A percentile compares a stretch with the other conserved stretches of the same genome.
Conservation (phyloP, 371 early-diverging fungal genomes). For the Rhizopus stolonifer region DNA sequence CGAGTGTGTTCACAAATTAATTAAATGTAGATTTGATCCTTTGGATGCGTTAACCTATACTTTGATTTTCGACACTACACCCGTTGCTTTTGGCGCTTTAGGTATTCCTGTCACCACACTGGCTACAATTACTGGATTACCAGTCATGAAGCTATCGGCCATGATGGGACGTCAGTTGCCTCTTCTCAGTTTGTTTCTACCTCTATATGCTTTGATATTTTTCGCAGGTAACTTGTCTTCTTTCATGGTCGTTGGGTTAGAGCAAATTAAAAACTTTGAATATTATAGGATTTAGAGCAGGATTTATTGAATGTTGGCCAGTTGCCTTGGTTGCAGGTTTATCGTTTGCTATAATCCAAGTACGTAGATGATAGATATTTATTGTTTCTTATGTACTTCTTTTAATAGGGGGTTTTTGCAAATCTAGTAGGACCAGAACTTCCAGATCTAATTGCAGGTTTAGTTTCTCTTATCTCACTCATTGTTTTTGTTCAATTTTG, state of each 20-base stretch:
- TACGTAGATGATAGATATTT: neutral
- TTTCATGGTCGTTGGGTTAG: neutral
- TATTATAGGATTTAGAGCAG: constrained; percentile 30
- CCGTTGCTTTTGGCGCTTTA: constrained; percentile 49
- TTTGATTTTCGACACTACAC: constrained; percentile 47
- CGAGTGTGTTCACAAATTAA: neutral
- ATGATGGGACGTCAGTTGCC: constrained; percentile 55
- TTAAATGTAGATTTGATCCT: constrained; percentile 38
- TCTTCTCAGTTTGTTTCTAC: constrained; percentile 43
- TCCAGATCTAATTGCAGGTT: constrained; percentile 50
- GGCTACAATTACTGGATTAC: constrained; percentile 40
- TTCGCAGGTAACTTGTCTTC: constrained; percentile 30
- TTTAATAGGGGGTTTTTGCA: constrained; percentile 32
- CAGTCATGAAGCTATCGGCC: constrained; percentile 36
- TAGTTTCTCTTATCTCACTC: constrained; percentile 35
- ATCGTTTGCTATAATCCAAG: constrained; percentile 49
- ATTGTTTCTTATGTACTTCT: neutral
- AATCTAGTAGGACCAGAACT: constrained; percentile 51
- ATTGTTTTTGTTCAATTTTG: constrained; percentile 49
- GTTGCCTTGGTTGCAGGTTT: constrained; percentile 39
- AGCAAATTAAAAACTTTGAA: neutral
- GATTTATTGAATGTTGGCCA: constrained; percentile 52
- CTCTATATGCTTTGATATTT: constrained; percentile 38
- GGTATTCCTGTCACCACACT: constrained; percentile 52
- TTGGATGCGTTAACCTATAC: constrained; percentile 43